Base-by-base conservation (phyloP, 2,329 filamentous ascomycete genomes). In the Aspergillus caelatus region DNA sequence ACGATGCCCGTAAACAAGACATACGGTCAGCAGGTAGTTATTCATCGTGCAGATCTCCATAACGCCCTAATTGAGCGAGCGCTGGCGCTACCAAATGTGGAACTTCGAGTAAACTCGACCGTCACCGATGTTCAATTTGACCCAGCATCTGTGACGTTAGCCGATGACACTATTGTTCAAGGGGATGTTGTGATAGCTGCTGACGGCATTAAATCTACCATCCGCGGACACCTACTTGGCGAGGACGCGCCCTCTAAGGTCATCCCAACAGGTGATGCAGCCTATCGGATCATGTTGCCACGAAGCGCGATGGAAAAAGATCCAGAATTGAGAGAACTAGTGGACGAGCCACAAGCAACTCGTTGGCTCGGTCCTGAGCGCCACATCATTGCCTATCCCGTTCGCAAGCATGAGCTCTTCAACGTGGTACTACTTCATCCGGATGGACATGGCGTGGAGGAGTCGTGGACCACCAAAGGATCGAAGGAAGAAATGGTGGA, bases 321-420 rank as follows among this genome's bases (percentile, higher is more conserved):
- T 68, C 84, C 89, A 0, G 89, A 91, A 67, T 81, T 93, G 55
- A 80, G 89, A 59, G 83, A 79, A n/a, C 83, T 93, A 11, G 82
- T 94, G 26, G 86, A 91, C 68, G 82, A 84, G 50, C 86, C 92
- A 70, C 82, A 84, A 56, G 90, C 90, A 3, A 89, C 88, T 45
- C 85, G 91, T 57, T 94, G 91, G 91, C 90, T 94, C 58, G 91
- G 91, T 36, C 88, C 88, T 72, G 86, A 86, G 69, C 84, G 90
- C 1, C 91, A 94, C 76, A 90, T 93, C 75, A 91, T 94, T 69
- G 90, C 90, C 0, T 94, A 94, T 74, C 88, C 91, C 0, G 88
- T 94, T 50, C 84, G 86, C 65, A 85, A 83, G 72, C 87, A 91
- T 71, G 83, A 82, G 41, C 84, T 89, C 69, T 90, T 89, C 78